Percentiles rank a stretch among this genome's conserved stretches.
These are phyloP conservation scores for Neurospora sp. DNA, from an alignment of 2,329 filamentous ascomycete genomes.

Conservation along the genomic window DNA sequence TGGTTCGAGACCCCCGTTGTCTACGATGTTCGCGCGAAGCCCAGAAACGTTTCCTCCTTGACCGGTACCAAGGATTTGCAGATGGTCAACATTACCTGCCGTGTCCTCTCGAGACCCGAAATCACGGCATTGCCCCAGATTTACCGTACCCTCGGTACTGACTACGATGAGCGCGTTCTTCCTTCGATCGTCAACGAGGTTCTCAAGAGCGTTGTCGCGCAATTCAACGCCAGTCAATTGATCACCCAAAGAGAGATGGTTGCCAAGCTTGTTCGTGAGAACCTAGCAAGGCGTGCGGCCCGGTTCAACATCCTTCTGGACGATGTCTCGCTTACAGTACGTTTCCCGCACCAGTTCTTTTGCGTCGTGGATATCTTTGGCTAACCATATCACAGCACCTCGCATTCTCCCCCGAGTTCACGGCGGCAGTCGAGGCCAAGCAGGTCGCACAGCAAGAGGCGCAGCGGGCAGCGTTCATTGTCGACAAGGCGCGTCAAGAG, in stretches of 20 bases:
- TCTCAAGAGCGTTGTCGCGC: slow-evolving; percentile 93
- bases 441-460: slow-evolving; percentile 83
- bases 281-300: slow-evolving; percentile 80
- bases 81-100: slow-evolving; percentile 99
- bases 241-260: slow-evolving; percentile 99
- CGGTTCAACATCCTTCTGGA: slow-evolving; percentile 96
- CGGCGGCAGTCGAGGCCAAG: slow-evolving; percentile 63
- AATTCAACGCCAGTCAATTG: slow-evolving; percentile 96
- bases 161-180: slow-evolving; percentile 94
- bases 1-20: slow-evolving; percentile 97
- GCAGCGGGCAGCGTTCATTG: slow-evolving; percentile 91
- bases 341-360: slow-evolving; percentile 18
- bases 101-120: slow-evolving; percentile 88
- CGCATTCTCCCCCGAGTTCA: slow-evolving; percentile 65
- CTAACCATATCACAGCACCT: slow-evolving; percentile 44
- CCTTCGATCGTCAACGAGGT: slow-evolving; percentile 99
- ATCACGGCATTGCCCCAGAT: slow-evolving; percentile 89
- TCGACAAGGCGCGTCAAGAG: slow-evolving; percentile 98
- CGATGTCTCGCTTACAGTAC: slow-evolving; percentile 90
- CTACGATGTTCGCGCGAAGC: slow-evolving; percentile 97
- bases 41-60: slow-evolving; percentile 89
- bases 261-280: slow-evolving; percentile 81
- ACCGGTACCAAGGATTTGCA: slow-evolving; percentile 98
- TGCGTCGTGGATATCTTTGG: background rate
- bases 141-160: slow-evolving; percentile 86